phyloP scores from a whole-genome alignment of 306 rosid genomes.

The Pterocarpus macrocarpus region DNA sequence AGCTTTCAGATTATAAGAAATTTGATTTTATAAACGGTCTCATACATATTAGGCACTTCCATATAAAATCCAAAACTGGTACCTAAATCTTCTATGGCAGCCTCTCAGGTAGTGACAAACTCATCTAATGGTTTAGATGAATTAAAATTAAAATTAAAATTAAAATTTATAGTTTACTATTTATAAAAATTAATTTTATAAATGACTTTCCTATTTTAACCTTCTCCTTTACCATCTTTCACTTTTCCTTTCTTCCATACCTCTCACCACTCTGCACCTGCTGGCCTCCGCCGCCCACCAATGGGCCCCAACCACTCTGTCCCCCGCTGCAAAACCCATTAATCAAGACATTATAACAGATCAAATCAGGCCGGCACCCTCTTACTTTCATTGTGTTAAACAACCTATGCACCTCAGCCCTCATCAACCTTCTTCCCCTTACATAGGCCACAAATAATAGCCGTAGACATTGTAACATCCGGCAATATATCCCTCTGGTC shows the following conservation, averaged over 20 bases:
- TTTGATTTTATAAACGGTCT: background rate
- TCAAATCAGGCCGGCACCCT: conserved; percentile 51
- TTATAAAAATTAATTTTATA: too few species aligned
- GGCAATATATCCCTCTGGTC: conserved; percentile 54
- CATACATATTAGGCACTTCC: conserved; percentile 12
- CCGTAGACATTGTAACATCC: conserved; percentile 39
- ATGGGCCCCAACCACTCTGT: too few species aligned
- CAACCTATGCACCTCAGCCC: conserved; percentile 52
- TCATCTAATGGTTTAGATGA: too few species aligned
- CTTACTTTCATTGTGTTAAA: conserved; percentile 58
- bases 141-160: too few species aligned
- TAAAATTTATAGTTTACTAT: too few species aligned
- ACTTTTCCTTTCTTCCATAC: too few species aligned
- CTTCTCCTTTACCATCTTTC: too few species aligned
- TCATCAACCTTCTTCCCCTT: conserved; percentile 57
- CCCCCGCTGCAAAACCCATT: conserved; percentile 68
- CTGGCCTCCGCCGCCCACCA: too few species aligned
- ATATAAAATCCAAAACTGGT: conserved; percentile 35
- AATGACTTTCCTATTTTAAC: too few species aligned
- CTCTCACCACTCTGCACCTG: too few species aligned
- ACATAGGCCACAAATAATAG: conserved; percentile 68
- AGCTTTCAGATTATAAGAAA: conserved; percentile 19
- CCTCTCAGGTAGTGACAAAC: too few species aligned
- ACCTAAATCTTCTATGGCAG: background rate
- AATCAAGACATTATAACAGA: conserved; percentile 63